Evolutionary conservation across 352 stramenopile genomes (phyloP).

Genomic region (Pythium scleroteichum): DNA sequence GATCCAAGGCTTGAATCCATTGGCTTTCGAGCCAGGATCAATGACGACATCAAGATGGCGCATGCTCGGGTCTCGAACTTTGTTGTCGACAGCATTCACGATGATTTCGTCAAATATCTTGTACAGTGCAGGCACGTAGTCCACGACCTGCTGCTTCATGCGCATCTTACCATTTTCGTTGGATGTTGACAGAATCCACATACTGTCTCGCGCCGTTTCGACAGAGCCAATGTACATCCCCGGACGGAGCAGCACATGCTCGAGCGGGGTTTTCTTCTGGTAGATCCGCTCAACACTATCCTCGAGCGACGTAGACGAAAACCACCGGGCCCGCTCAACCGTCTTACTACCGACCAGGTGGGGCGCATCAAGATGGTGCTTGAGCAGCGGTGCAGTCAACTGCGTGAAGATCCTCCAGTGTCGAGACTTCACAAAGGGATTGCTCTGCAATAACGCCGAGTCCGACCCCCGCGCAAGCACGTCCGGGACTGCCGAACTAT

Average conservation of each 20-base stretch:
- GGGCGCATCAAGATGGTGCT: background rate
- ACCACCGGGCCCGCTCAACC: background rate
- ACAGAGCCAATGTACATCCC: conserved; percentile 92
- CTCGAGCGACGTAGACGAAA: conserved; percentile 37
- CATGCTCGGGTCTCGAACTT: conserved; percentile 82
- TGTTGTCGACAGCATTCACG: conserved; percentile 98
- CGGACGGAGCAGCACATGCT: conserved; percentile 89
- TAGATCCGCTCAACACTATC: conserved; percentile 80
- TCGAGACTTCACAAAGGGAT: conserved; percentile 7
- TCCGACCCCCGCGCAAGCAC: conserved; percentile 9
- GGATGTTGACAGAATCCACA: conserved; percentile 72
- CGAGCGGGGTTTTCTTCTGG: conserved; percentile 89
- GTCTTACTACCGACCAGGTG: background rate
- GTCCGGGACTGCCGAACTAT: conserved; percentile 4
- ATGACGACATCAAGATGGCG: conserved; percentile 70
- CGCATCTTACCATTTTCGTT: conserved; percentile 32
- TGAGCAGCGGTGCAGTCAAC: background rate
- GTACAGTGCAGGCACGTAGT: conserved; percentile 92
- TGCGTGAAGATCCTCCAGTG: background rate
- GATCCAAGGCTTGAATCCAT: conserved; percentile 84
- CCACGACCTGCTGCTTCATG: conserved; percentile 77
- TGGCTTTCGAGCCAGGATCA: conserved; percentile 56
- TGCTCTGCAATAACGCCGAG: conserved; percentile 5
- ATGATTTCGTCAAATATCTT: conserved; percentile 99
- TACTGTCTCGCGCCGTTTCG: conserved; percentile 67